Evolutionary conservation across 1,139 yeast genomes (phyloP).

Genomic region (Sugiyamaella grinbergsii): DNA sequence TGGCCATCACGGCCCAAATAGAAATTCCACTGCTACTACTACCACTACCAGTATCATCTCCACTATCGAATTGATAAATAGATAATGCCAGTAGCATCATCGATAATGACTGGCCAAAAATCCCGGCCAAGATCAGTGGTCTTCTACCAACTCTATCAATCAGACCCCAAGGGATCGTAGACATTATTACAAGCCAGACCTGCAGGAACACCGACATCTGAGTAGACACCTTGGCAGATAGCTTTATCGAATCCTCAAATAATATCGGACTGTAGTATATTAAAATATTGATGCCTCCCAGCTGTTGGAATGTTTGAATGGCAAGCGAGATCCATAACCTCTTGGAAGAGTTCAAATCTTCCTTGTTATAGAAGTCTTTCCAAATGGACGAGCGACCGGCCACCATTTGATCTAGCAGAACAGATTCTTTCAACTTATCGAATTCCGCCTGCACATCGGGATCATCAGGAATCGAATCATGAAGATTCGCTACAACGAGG

Average conservation of each 20-base stretch:
- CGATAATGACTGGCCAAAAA: slow-evolving; percentile 43
- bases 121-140: slow-evolving; percentile 48
- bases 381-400: slow-evolving; percentile 41
- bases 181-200: slow-evolving; percentile 37
- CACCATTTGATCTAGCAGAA: slow-evolving; percentile 18
- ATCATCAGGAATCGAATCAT: slow-evolving; percentile 21
- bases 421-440: slow-evolving; percentile 33
- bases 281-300: slow-evolving; percentile 71
- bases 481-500: slow-evolving; percentile 27
- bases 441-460: slow-evolving; percentile 10
- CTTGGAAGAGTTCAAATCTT: slow-evolving; percentile 21
- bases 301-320: slow-evolving; percentile 45
- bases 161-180: slow-evolving; percentile 44
- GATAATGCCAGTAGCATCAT: slow-evolving; percentile 22
- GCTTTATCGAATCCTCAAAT: slow-evolving; percentile 50
- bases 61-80: slow-evolving; percentile 20
- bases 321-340: slow-evolving; percentile 24
- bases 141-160: slow-evolving; percentile 56
- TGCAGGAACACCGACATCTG: slow-evolving; percentile 62
- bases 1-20: slow-evolving; percentile 17
- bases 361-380: slow-evolving; percentile 22
- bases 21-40: slow-evolving; percentile 39
- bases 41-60: slow-evolving; percentile 39
- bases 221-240: slow-evolving; percentile 54
- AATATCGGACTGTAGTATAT: slow-evolving; percentile 47